phyloP scores from a whole-genome alignment of 2,329 filamentous ascomycete species.

The Rhytidhysteron rufulum region DNA sequence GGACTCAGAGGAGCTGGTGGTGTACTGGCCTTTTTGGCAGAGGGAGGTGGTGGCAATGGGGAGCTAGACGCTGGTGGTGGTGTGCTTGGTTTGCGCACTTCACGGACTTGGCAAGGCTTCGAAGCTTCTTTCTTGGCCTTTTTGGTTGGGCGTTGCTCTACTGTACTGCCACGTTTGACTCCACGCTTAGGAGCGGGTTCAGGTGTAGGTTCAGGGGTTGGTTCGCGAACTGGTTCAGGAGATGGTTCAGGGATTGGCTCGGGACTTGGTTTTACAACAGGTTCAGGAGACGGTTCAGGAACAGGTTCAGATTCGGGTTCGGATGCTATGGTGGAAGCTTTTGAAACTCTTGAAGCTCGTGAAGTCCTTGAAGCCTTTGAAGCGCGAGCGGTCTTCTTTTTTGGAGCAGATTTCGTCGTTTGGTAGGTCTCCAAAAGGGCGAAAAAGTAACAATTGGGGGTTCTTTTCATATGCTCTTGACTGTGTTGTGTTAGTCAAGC shows the following conservation, averaged over 20 bases:
- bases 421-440: constrained; percentile 52
- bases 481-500: constrained; percentile 39
- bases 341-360: constrained; percentile 44
- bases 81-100: background rate
- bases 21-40: constrained; percentile 76
- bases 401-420: constrained; percentile 17
- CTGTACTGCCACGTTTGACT: background rate
- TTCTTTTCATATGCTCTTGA: constrained; percentile 80
- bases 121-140: constrained; percentile 8
- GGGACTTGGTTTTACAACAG: too few species aligned
- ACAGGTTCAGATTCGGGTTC: constrained; percentile 22
- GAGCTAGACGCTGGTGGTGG: constrained; percentile 26
- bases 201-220: constrained; percentile 5
- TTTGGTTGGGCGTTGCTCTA: constrained; percentile 7
- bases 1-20: constrained; percentile 67
- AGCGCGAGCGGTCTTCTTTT: constrained; percentile 12
- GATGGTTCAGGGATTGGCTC: constrained; percentile 40
- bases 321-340: constrained; percentile 40
- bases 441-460: constrained; percentile 81
- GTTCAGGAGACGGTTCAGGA: too few species aligned
- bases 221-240: constrained; percentile 49
- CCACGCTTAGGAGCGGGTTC: background rate
- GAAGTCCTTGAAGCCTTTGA: constrained; percentile 62
- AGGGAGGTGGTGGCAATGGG: constrained; percentile 67
- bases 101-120: too few species aligned